Evolutionary conservation across 164 flowering plant genomes (phyloP).

Genomic region (Kingdonia uniflora): DNA sequence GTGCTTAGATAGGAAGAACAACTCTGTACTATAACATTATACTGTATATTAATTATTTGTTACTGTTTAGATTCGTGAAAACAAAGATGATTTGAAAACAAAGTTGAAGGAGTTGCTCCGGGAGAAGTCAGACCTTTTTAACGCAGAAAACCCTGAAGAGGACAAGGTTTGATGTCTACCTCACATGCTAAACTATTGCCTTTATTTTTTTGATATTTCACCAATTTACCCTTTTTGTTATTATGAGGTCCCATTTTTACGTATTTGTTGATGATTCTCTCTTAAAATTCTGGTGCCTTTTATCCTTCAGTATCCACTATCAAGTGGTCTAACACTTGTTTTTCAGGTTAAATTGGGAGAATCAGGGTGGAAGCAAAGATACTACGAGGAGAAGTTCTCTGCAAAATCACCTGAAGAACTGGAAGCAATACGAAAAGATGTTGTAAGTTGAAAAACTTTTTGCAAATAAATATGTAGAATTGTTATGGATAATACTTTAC

Average conservation of each 20-base stretch:
- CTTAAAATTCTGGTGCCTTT: background rate
- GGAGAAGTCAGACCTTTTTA: conserved; percentile 71
- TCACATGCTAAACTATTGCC: background rate
- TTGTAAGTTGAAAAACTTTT: conserved; percentile 43
- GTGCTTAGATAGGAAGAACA: no score
- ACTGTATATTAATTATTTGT: background rate
- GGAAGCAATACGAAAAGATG: conserved; percentile 66
- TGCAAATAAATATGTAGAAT: no score
- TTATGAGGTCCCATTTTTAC: background rate
- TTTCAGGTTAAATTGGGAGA: conserved; percentile 76
- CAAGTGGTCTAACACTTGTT: background rate
- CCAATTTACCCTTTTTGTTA: background rate
- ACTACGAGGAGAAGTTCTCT: conserved; percentile 87
- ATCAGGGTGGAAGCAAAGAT: conserved; percentile 95
- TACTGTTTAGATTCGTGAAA: conserved; percentile 39
- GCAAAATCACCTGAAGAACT: conserved; percentile 59
- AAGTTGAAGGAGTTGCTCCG: conserved; percentile 76
- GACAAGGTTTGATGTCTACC: conserved; percentile 58
- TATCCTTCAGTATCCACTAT: background rate
- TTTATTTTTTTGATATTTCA: no score
- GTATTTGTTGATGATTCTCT: no score
- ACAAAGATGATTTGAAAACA: conserved; percentile 76
- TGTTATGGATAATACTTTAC: background rate
- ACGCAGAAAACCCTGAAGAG: conserved; percentile 52
- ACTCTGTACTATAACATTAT: no score